phyloP scores from a whole-genome alignment of 176 grass and related monocot species.

The Panicum miliaceum region DNA sequence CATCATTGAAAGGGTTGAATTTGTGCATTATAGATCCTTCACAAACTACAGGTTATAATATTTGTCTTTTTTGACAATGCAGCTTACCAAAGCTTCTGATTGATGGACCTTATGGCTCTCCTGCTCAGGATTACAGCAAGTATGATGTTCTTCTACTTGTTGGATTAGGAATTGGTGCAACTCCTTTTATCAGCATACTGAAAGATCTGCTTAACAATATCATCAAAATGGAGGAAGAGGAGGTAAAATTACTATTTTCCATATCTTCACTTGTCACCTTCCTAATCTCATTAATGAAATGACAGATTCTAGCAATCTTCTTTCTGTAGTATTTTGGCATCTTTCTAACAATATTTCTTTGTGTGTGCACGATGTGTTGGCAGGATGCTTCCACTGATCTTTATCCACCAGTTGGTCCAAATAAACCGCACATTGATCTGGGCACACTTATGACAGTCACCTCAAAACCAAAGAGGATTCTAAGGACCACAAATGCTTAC shows the following conservation, averaged over 20 bases:
- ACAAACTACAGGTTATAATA: constrained; percentile 15
- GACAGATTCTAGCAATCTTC: constrained; percentile 6
- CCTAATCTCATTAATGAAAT: constrained; percentile 22
- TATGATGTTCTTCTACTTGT: constrained; percentile 97
- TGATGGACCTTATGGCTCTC: constrained; percentile 94
- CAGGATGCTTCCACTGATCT: constrained; percentile 82
- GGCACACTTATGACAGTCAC: constrained; percentile 75
- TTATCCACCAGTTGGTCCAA: constrained; percentile 69
- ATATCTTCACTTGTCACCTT: constrained; percentile 26
- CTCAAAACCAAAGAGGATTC: constrained; percentile 65
- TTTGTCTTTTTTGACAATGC: constrained; percentile 41
- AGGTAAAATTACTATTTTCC: constrained; percentile 52
- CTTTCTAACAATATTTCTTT: neutral
- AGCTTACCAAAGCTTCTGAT: constrained; percentile 97
- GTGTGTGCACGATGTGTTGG: neutral
- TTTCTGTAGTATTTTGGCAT: constrained; percentile 21
- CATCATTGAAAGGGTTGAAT: neutral
- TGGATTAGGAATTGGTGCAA: constrained; percentile 97
- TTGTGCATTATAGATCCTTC: constrained; percentile 33
- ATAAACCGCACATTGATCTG: constrained; percentile 80
- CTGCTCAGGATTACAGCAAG: constrained; percentile 96
- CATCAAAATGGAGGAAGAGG: constrained; percentile 89
- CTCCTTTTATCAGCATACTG: constrained; percentile 99
- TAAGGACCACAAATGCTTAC: constrained; percentile 95
- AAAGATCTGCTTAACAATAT: constrained; percentile 99